These are phyloP conservation scores for Baeospora myosura DNA, from an alignment of 1,284 basidiomycete genomes.

Conservation along the genomic window DNA sequence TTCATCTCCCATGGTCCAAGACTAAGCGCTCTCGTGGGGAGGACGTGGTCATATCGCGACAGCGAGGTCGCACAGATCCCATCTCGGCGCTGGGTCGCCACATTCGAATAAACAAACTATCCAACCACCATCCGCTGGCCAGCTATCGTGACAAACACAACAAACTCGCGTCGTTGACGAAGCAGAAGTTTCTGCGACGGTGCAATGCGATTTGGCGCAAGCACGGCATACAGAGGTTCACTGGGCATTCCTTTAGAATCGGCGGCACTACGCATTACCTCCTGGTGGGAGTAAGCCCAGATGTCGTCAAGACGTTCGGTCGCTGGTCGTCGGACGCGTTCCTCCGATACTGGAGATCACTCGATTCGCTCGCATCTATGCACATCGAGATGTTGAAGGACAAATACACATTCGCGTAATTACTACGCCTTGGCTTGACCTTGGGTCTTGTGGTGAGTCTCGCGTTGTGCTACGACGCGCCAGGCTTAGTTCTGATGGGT, in stretches of 20 bases:
- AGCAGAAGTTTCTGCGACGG: not conserved
- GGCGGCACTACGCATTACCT: not conserved
- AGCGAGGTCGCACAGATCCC: not conserved
- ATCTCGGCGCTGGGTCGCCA: not conserved
- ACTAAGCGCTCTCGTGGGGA: not conserved
- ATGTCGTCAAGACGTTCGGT: slow-evolving; percentile 3
- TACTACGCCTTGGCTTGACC: too few species aligned
- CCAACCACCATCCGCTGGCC: not conserved
- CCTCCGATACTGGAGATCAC: not conserved
- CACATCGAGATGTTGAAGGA: not conserved
- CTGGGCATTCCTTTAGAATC: slow-evolving; percentile 3
- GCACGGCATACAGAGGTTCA: not conserved
- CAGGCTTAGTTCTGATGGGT: too few species aligned
- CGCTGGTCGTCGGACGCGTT: slow-evolving; percentile 5
- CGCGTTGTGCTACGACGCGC: too few species aligned
- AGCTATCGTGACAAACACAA: not conserved
- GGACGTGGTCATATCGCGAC: not conserved
- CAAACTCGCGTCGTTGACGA: not conserved
- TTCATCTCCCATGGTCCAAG: slow-evolving; percentile 1
- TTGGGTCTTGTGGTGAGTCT: too few species aligned
- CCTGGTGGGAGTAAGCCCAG: not conserved
- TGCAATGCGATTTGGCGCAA: not conserved
- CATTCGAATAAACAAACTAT: not conserved
- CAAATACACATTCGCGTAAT: too few species aligned
- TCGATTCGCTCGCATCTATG: not conserved